Evolutionary conservation across 1,284 basidiomycete species (phyloP).

Genomic region (Cutaneotrichosporon arboriforme): DNA sequence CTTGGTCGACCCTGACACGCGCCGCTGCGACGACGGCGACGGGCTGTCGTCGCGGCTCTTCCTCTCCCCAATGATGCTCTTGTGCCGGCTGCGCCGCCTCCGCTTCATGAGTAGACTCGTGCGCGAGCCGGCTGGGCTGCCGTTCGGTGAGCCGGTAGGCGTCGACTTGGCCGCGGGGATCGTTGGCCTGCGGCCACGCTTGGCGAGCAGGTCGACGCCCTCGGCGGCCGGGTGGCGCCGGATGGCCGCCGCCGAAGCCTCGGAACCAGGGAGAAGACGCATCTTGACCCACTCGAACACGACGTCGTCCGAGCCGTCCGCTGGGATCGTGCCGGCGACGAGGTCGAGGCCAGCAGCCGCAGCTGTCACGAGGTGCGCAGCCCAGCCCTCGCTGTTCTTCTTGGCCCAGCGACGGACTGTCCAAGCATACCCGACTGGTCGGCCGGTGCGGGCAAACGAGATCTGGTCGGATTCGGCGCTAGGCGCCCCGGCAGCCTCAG

Average conservation of each 20-base stretch:
- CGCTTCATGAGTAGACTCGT: slow-evolving; percentile 1
- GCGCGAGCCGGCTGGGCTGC: slow-evolving; percentile 1
- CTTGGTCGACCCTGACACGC: slow-evolving; percentile 1
- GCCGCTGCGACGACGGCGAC: neutral
- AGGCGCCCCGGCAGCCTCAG: neutral
- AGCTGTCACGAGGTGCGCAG: slow-evolving; percentile 38
- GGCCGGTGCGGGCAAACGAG: slow-evolving; percentile 19
- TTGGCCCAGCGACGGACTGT: slow-evolving; percentile 74
- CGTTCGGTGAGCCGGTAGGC: neutral
- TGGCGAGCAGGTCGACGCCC: slow-evolving; percentile 2
- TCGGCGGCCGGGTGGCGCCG: slow-evolving; percentile 10
- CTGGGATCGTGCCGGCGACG: slow-evolving; percentile 19
- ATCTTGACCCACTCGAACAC: slow-evolving; percentile 47
- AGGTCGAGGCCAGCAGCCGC: slow-evolving; percentile 37
- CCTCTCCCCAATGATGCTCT: neutral
- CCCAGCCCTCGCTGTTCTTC: slow-evolving; percentile 46
- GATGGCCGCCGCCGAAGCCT: slow-evolving; percentile 7
- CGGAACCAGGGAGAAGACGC: slow-evolving; percentile 15
- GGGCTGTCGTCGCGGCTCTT: neutral
- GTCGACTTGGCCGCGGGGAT: neutral
- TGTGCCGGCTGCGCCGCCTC: neutral
- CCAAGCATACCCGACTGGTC: slow-evolving; percentile 64
- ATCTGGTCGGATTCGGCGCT: neutral
- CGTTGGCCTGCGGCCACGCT: slow-evolving; percentile 4
- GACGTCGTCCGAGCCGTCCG: slow-evolving; percentile 39